These are phyloP conservation scores for Pulveroboletus sp. DNA, from an alignment of 768 basidiomycete species.

Conservation along the genomic window DNA sequence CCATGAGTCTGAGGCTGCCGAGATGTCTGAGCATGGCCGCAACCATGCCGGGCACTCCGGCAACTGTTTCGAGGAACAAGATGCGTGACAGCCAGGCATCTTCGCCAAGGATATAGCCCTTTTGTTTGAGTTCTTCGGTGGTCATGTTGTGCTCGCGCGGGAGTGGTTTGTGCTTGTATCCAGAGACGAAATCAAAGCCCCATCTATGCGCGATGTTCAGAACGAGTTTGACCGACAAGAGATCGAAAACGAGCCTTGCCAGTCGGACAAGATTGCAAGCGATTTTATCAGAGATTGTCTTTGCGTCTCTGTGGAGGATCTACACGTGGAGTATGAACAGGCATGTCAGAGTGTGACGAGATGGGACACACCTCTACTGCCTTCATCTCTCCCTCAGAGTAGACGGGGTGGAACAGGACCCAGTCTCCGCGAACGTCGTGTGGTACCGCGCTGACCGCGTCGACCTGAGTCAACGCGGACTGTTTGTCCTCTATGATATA, in stretches of 20 bases:
- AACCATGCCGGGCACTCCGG: slow-evolving; percentile 97
- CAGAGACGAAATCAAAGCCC: slow-evolving; percentile 80
- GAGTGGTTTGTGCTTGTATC: slow-evolving; percentile 76
- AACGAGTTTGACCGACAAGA: slow-evolving; percentile 3
- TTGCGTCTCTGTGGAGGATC: slow-evolving; percentile 69
- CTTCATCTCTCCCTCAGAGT: slow-evolving; percentile 68
- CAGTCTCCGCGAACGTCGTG: slow-evolving; percentile 69
- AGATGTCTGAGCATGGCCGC: slow-evolving; percentile 86
- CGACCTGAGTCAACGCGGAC: slow-evolving; percentile 24
- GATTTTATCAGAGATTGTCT: slow-evolving; percentile 69
- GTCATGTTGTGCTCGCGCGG: slow-evolving; percentile 63
- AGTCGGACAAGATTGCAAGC: slow-evolving; percentile 63
- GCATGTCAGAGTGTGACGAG: background rate
- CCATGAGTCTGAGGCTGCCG: slow-evolving; percentile 84
- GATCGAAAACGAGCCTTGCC: slow-evolving; percentile 36
- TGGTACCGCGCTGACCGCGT: slow-evolving; percentile 53
- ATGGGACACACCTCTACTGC: slow-evolving; percentile 57
- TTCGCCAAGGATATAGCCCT: slow-evolving; percentile 72
- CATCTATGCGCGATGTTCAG: slow-evolving; percentile 35
- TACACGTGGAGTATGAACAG: slow-evolving; percentile 23
- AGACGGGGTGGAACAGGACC: slow-evolving; percentile 94
- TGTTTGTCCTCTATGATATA: slow-evolving; percentile 26
- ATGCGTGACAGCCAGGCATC: slow-evolving; percentile 72
- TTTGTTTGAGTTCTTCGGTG: slow-evolving; percentile 68
- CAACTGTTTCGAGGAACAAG: slow-evolving; percentile 81